Base-by-base conservation (phyloP, 352 stramenopile species). In the Phytophthora europaea region DNA sequence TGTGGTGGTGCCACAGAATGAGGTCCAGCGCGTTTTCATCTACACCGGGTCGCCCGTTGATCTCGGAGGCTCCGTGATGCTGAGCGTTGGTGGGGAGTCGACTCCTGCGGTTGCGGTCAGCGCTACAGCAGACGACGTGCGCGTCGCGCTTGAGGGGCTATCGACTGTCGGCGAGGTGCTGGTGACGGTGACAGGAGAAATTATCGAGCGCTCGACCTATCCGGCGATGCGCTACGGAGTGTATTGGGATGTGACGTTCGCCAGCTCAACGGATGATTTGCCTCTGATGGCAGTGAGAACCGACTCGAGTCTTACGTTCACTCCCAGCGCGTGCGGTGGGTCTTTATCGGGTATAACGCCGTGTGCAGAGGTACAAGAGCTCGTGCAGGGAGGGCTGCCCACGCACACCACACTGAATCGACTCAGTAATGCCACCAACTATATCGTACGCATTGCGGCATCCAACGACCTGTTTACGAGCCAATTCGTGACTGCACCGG, bases 11-110 rank as follows among this genome's bases (percentile, higher is more conserved):
- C 72, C 84, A 0, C 18, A 67, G 13, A 60, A 72, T 15, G 89
- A 95, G 64, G 75, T 96, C 1, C 88, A 96, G 40, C 84, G 92
- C n/a, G 64, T 97, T 2, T 88, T 90, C 47, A 77, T 94, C 45
- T 94, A 85, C 34, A 82, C 72, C 0, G 73, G 78, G 31, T 93
- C 82, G 4, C 81, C 78, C n/a, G 75, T 92, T 5, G 87, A 94
- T 48, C 53, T 95, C 0, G 69, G 77, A 8, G 89, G 91, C 0
- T 72, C 65, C 0, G 62, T 97, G n/a, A 72, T 72, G 38, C 33
- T 97, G 31, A 87, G 74, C 22, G 88, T 95, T 66, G 90, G 80
- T 43, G 85, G 88, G 1, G 86, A 95, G 62, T 78, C 73, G 4
- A 95, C 90, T 1, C 48, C 73, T 3, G 53, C 57, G 1, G 78